Conservation (phyloP, 495 filamentous ascomycete genomes). For the Xylaria castorea region DNA sequence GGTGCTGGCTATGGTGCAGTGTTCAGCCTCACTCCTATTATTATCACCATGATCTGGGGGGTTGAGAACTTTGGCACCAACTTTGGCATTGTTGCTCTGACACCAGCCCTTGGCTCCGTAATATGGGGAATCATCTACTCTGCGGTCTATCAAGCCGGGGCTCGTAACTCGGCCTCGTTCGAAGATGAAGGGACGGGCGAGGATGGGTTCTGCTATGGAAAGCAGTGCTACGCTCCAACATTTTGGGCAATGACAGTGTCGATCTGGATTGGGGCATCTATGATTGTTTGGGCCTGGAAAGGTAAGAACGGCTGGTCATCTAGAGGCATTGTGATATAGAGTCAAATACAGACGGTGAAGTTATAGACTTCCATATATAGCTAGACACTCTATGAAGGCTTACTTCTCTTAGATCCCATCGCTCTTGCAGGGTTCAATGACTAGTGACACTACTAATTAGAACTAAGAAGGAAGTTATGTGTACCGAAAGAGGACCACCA, state of each 20-base stretch:
- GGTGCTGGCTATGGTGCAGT: slow-evolving; percentile 92
- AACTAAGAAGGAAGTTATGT: not conserved
- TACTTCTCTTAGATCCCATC: not conserved
- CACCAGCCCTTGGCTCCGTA: slow-evolving; percentile 83
- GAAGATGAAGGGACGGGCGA: slow-evolving; percentile 39
- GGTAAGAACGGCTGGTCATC: slow-evolving; percentile 75
- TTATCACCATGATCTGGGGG: slow-evolving; percentile 94
- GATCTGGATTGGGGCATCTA: slow-evolving; percentile 75
- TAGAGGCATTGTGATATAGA: slow-evolving; percentile 74
- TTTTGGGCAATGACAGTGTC: slow-evolving; percentile 83
- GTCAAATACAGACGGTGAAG: not conserved
- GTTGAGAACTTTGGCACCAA: slow-evolving; percentile 99
- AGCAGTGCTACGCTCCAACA: slow-evolving; percentile 73
- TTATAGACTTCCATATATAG: not conserved
- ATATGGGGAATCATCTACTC: slow-evolving; percentile 88
- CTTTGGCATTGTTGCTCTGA: slow-evolving; percentile 92
- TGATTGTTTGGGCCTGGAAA: slow-evolving; percentile 84
- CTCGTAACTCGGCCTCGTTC: slow-evolving; percentile 40
- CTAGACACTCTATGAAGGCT: not conserved
- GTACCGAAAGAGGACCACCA: not conserved
- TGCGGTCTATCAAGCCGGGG: slow-evolving; percentile 74
- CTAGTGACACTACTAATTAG: not conserved
- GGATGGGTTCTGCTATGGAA: slow-evolving; percentile 72
- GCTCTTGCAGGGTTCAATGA: not conserved
- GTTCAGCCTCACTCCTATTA: slow-evolving; percentile 88